Conservation (phyloP, 352 stramenopile species). For the Phytophthora europaea region DNA sequence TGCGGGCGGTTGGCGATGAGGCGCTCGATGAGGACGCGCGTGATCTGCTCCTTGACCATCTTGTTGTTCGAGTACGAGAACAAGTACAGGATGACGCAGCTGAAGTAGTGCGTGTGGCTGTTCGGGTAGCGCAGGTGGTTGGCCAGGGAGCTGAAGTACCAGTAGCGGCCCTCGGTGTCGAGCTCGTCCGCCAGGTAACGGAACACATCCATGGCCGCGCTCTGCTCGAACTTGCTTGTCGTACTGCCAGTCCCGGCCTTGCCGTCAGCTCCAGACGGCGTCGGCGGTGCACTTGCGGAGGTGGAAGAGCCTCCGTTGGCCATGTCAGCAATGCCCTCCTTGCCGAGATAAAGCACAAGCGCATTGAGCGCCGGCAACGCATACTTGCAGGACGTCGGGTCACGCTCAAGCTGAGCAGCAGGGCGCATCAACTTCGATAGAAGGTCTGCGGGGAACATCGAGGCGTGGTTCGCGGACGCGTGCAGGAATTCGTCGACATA, state of each 20-base stretch:
- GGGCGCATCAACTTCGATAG: conserved; percentile 82
- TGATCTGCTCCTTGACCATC: conserved; percentile 98
- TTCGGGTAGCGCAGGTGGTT: conserved; percentile 99
- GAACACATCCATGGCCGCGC: conserved; percentile 94
- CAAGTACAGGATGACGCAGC: conserved; percentile 98
- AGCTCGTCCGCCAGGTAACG: conserved; percentile 97
- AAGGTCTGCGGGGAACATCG: conserved; percentile 89
- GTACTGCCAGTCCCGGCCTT: conserved; percentile 40
- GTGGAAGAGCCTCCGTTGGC: conserved; percentile 42
- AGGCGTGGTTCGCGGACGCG: conserved; percentile 84
- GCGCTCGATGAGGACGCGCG: conserved; percentile 98
- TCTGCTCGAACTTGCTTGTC: conserved; percentile 87
- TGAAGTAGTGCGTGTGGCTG: conserved; percentile 99
- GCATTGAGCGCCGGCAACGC: conserved; percentile 96
- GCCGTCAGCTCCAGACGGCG: conserved; percentile 33
- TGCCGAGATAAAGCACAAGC: conserved; percentile 87
- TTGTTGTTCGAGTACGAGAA: conserved; percentile 98
- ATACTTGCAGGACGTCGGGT: conserved; percentile 81
- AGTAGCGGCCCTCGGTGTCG: conserved; percentile 97
- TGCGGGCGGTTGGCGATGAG: conserved; percentile 99
- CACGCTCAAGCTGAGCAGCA: conserved; percentile 68
- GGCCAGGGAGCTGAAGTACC: conserved; percentile 98
- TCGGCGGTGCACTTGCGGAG: conserved; percentile 33
- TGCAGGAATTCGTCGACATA: conserved; percentile 98
- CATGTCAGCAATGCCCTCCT: conserved; percentile 89